Evolutionary conservation across 1,284 basidiomycete species (phyloP), one percentile per base, ranked within the genome.

Genomic region (Cutaneotrichosporon cavernicola): DNA sequence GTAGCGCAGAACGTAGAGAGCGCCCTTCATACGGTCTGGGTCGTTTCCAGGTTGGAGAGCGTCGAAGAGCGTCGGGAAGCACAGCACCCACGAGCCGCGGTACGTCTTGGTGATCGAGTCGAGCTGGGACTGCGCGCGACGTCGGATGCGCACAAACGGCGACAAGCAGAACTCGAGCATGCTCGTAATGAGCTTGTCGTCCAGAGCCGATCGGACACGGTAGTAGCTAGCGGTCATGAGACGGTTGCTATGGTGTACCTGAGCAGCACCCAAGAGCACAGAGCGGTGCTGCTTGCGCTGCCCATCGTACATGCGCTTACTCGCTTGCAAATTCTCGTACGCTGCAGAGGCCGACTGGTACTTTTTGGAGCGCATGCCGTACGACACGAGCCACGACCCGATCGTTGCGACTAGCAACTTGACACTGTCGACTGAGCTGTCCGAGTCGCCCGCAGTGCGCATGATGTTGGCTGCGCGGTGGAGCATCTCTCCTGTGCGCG

Each of bases 1-100:
- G 68, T 78, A 76, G 36, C 79, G 69, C 40, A 99, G 82, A 30
- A 95, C 85, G 76, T 97, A 95, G 22, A 99, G 83, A 8, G 95
- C 95, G 16, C 92, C 92, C 81, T 99, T 99, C 88, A 97, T 97
- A 58, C 90, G 86, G 80, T 98, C 96, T 26, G 94, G 91, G 72
- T 93, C 90, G 65, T 85, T 88, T 6, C 90, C 91, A 72, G 88
- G 89, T 61, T 82, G 84, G 53, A 96, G 82, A 0, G 91, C 88
- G 50, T 88, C 85, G 72, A 96, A 89, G 40, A 95, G 81, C 30
- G 83, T 83, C 1, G 90, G 89, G 60, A 92, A 83, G 59, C 86
- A 86, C 67, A 89, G 85, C 65, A 88, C 84, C 65, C 90, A 90
- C 2, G 91, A 90, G 51, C 93, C 89, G 62, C 92, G 85, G 72